Evolutionary conservation across 257 asterid species (phyloP), one percentile per base, ranked within the genome.

Genomic region (Forsythia viridissima): DNA sequence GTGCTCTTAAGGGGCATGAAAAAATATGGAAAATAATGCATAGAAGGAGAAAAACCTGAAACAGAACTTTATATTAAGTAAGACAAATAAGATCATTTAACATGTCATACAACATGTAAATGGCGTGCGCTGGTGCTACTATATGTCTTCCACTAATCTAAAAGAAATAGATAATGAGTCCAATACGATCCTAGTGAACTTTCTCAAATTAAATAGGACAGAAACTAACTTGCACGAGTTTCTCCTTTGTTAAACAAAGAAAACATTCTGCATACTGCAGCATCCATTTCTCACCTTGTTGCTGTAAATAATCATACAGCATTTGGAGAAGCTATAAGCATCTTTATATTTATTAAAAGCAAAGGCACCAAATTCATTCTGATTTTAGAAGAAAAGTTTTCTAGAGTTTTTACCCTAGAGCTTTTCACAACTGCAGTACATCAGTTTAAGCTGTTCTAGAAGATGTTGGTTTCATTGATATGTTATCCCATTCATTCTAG

Each of bases 1-100:
- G 61, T 69, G 68, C 65, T 24, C 57, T 43, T 18, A 10, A 75
- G 67, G 70, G 36, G 71, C 42, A 69, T 78, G 2, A 8, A 77
- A 68, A 38, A 18, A 52, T 48, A 38, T 34, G 52, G 42, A 71
- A 63, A 13, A 59, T 18, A 70, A 70, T 57, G 66, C 37, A 20
- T 8, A 1, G 51, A 36, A 57, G 37, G 20, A 48, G 59, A 48
- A 30, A 36, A 48, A 20, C 59, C 34, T 55, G 74, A 61, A 73
- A 70, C 71, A 52, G 36, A 51, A 48, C 43, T 11, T 73, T 41
- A 24, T 41, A 44, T 18, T 24, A 57, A 76, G 52, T 68, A 52
- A 63, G 40, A 52, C 63, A 38, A 59, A 42, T 37, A 63, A 55
- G 43, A 30, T 15, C 41, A 24, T 42, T 57, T 71, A 55, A 59